These are phyloP conservation scores for Phytophthora podocarpi DNA, from an alignment of 352 stramenopile species.

Conservation along the genomic window DNA sequence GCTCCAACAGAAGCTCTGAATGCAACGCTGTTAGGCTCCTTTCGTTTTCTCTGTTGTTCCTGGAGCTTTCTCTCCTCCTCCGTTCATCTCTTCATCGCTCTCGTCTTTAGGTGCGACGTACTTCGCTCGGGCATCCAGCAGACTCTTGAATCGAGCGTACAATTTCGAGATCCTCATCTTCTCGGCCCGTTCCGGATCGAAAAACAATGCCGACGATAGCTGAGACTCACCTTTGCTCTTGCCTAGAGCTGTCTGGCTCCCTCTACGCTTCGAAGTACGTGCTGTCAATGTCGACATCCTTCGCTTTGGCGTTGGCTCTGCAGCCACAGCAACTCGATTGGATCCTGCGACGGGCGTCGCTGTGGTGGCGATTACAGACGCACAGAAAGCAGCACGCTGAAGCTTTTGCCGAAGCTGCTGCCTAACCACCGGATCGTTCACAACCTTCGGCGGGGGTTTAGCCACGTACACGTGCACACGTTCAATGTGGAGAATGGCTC, in stretches of 20 bases:
- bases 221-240: constrained; percentile 1
- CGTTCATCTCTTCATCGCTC: no score
- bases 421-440: constrained; percentile 24
- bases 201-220: constrained; percentile 29
- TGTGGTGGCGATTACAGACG: constrained; percentile 48
- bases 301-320: constrained; percentile 2
- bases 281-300: constrained; percentile 2
- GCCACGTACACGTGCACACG: constrained; percentile 57
- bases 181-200: constrained; percentile 57
- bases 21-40: no score
- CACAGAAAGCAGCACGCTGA: constrained; percentile 61
- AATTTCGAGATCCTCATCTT: constrained; percentile 65
- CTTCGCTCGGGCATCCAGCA: constrained; percentile 57
- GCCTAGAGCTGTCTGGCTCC: neutral
- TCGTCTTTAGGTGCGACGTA: constrained; percentile 32
- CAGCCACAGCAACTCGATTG: neutral
- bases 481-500: constrained; percentile 65
- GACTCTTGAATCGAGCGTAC: constrained; percentile 60
- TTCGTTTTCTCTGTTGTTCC: neutral
- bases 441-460: constrained; percentile 19
- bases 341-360: neutral
- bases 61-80: neutral
- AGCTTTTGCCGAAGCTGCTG: constrained; percentile 40
- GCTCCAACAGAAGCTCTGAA: constrained; percentile 5
- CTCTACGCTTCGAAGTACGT: neutral